Base-by-base conservation (phyloP, 108 stramenopile species). In the Mayamaea pseudoterrestris region DNA sequence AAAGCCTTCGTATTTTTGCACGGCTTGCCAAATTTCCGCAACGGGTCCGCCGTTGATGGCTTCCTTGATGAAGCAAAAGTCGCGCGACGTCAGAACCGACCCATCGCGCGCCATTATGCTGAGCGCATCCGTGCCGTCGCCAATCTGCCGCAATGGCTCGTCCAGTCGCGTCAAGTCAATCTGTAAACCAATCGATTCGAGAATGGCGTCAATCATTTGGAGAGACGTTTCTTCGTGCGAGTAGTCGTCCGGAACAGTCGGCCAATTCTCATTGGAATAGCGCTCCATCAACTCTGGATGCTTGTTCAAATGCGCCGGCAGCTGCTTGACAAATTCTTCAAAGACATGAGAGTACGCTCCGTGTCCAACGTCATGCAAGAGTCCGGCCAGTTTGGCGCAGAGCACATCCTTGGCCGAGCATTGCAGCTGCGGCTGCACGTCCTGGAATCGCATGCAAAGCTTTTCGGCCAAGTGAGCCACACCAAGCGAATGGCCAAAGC, bases 321-420 rank as follows among this genome's bases (percentile, higher is more conserved):
- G 32, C 34, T 44, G 26, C 21, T 43, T 47, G 12, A 51, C 44
- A 41, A 63, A 55, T n/a, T 27, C 44, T 40, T 72, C 70, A 43
- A 58, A 97, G 2, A 85, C 30, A 66, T 97, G 95, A 11, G 69
- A 72, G 61, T 60, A 94, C 0, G 90, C 83, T 14, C 95, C 95
- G 41, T 89, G 86, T n/a, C 86, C 93, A 28, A 88, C 52, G 53
- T 97, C 95, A 63, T 97, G 95, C 21, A 76, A 49, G 41, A 94
- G 56, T 1, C 92, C 95, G 2, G 95, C 95, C 23, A 97, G 65
- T 57, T 88, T 93, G 39, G 93, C 90, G 64, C 93, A 94, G 16
- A 83, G 52, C 12, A 93, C 62, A 60, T 97, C 95, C 47, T 73
- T 80, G 16, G 65, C 73, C 1, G 80, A 84, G 14, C 83, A 81